Evolutionary conservation across 371 early-diverging fungal species (phyloP), one percentile per base, ranked within the genome.

Genomic region (Nematocida sp.): DNA sequence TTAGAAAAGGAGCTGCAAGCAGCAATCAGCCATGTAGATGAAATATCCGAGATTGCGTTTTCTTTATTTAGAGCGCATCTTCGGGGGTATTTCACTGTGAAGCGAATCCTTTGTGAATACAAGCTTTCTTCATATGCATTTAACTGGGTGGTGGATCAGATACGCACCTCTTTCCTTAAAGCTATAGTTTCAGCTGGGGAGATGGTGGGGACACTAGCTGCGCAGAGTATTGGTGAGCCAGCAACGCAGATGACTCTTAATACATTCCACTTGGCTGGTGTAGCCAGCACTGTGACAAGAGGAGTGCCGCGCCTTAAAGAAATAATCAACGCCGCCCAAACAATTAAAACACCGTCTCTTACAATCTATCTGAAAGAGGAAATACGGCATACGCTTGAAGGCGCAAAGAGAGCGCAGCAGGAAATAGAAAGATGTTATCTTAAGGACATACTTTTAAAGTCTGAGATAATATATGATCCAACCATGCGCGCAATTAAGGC

Each of bases 231-330:
- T 89, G 99, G 99, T 87, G 97, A 98, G 87, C 99, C 99, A 64
- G 97, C 99, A 23, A 98, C 99, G 20, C 98, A 98, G 86, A 98
- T 98, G 99, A 98, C 99, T 27, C 88, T 98, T 76, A 98, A 98
- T 87, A 97, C 97, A 71, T 97, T 98, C 93, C 97, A 97, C 89
- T 92, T 91, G 88, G 99, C 99, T 81, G 99, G 99, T 91, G 96
- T 98, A 62, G 91, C 93, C 50, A 94, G 94, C 88, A 95, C 94
- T 84, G 95, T 96, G 13, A 97, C 96, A 3, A 91, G 93, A 76
- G 99, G 99, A 90, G 98, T 98, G 33, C 99, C 99, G 47, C 93
- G 99, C 88, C 89, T 98, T 82, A 97, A 96, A 90, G 99, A 98
- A 90, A 93, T 98, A 71, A 95, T 98, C 87, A 98, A 97, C 89